phyloP scores from a whole-genome alignment of 495 filamentous ascomycete genomes.

The Xylaria intraflava region DNA sequence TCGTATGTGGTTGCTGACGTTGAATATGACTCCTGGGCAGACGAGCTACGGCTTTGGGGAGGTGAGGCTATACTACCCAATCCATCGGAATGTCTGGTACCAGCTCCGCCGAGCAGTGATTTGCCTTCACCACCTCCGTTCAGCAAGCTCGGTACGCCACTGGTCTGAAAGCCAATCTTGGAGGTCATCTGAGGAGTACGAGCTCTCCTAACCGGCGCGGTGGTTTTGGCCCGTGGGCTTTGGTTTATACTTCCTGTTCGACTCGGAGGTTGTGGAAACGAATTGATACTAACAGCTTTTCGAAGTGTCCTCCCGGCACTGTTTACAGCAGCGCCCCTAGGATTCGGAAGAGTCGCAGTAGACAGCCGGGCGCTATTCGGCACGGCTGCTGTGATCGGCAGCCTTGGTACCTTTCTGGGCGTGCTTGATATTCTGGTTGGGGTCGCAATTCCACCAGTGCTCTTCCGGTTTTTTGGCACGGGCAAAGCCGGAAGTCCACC shows the following conservation, averaged over 20 bases:
- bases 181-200: slow-evolving; percentile 33
- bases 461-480: slow-evolving; percentile 63
- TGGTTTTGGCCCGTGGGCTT: slow-evolving; percentile 50
- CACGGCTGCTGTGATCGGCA: slow-evolving; percentile 48
- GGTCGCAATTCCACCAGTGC: slow-evolving; percentile 41
- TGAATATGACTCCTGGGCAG: slow-evolving; percentile 82
- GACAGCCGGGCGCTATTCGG: slow-evolving; percentile 33
- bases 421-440: slow-evolving; percentile 41
- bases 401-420: slow-evolving; percentile 53
- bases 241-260: slow-evolving; percentile 50
- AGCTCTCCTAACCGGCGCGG: slow-evolving; percentile 35
- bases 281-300: slow-evolving; percentile 82
- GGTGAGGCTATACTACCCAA: slow-evolving; percentile 66
- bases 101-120: slow-evolving; percentile 52
- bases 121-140: slow-evolving; percentile 73
- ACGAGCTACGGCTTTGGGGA: slow-evolving; percentile 82
- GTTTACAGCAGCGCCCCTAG: slow-evolving; percentile 43
- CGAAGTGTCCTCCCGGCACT: slow-evolving; percentile 59
- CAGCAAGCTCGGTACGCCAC: slow-evolving; percentile 63
- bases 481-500: slow-evolving; percentile 64
- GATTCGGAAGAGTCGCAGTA: slow-evolving; percentile 43
- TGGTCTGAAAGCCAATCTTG: slow-evolving; percentile 33
- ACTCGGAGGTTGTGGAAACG: slow-evolving; percentile 84
- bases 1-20: slow-evolving; percentile 86
- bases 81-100: slow-evolving; percentile 60